Base-by-base conservation (phyloP, 805 yeast species). In the Teunomyces tritomae region DNA sequence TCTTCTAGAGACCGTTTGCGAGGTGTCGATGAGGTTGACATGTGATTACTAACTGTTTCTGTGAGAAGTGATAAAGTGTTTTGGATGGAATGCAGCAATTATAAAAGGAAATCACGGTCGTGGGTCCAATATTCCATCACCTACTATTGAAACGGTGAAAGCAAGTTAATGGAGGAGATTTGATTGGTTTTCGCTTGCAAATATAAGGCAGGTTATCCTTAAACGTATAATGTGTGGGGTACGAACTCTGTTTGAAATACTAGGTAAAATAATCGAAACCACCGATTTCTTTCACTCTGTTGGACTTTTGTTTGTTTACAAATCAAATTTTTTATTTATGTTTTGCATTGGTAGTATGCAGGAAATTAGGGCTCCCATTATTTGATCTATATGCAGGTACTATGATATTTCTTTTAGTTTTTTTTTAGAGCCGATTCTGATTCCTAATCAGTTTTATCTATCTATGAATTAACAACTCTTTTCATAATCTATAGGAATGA, bases 401-500 rank as follows among this genome's bases (percentile, higher is more conserved):
- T n/a, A n/a, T n/a, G n/a, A n/a, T n/a, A n/a, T 13, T 36, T 36
- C 8, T 10, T 13, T 16, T 1, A 10, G n/a, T 16, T 17, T 13
- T 16, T 1, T 14, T 39, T 16, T 17, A 16, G 24, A 17, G 13
- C 32, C 42, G 16, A 26, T n/a, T n/a, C 13, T 2, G 13, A 30
- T 30, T 13, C 32, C 11, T 11, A 8, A 17, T 20, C 24, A 1
- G 5, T 36, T 11, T 26, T 17, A 11, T n/a, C 6, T n/a, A 28
- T 17, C 11, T 39, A 14, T 39, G 11, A 24, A 10, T n/a, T 28
- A 32, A 11, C 16, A 8, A 16, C 43, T 26, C 24, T 51, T 49
- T 48, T 59, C 67, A 52, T 70, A 70, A 44, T 64, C 57, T 27
- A 78, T 64, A 0, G 91, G 89, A 27, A 89, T 84, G 6, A 84